Conservation (phyloP, 169 alveolate genomes). For the Toxoplasma gondii region DNA sequence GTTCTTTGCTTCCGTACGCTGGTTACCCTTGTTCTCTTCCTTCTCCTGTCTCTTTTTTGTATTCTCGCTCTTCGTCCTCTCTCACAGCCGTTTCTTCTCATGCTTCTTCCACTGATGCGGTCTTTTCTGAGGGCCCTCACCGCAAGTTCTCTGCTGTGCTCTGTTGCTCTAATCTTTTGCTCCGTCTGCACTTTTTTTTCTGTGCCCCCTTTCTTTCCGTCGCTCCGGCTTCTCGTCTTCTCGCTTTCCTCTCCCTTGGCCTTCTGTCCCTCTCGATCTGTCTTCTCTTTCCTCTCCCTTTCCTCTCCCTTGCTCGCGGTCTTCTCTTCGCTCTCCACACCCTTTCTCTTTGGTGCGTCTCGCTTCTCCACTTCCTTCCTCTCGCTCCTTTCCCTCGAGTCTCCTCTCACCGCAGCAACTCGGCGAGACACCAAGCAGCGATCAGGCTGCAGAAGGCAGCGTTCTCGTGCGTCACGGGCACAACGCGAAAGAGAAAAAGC, state of each 20-base stretch:
- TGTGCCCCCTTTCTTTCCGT: background rate
- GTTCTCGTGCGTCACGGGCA: constrained; percentile 4
- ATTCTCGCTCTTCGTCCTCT: too few relatives aligned
- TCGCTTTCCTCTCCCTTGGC: background rate
- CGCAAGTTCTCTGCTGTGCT: too few relatives aligned
- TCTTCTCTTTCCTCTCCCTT: background rate
- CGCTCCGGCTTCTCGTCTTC: background rate
- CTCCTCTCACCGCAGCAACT: constrained; percentile 49
- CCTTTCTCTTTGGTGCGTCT: background rate
- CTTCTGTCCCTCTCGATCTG: background rate
- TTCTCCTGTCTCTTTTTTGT: background rate
- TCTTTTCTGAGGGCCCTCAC: too few relatives aligned
- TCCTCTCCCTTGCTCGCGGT: background rate
- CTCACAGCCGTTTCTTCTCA: too few relatives aligned
- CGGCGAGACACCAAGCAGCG: constrained; percentile 61
- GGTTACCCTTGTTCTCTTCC: background rate
- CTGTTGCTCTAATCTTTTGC: too few relatives aligned
- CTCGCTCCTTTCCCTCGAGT: background rate
- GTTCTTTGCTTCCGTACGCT: background rate
- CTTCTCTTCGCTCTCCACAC: background rate
- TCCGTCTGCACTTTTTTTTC: too few relatives aligned
- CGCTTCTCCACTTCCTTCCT: background rate
- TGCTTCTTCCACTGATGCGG: too few relatives aligned
- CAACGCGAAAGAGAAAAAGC: constrained; percentile 46
- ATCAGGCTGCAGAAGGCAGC: constrained; percentile 37